Evolutionary conservation across 148 eudicot genomes (phyloP).

Genomic region (Salicornia ramosissima): DNA sequence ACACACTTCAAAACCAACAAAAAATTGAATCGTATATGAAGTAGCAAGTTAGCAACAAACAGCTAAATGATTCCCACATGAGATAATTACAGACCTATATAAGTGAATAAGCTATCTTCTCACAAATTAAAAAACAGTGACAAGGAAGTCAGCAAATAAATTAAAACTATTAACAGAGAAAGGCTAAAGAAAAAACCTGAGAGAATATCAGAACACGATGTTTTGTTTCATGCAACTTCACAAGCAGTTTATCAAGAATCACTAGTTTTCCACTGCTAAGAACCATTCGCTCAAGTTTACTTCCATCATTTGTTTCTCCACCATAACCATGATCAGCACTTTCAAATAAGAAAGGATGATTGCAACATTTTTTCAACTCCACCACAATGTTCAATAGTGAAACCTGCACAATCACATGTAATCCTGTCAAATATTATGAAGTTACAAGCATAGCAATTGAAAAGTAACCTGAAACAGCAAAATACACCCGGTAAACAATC

Average conservation of each 20-base stretch:
- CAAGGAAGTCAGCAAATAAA: background rate
- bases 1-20: background rate
- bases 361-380: conserved; percentile 99
- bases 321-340: conserved; percentile 99
- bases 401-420: conserved; percentile 53
- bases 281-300: conserved; percentile 80
- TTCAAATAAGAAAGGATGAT: conserved; percentile 97
- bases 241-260: conserved; percentile 89
- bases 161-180: background rate
- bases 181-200: conserved; percentile 48
- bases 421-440: background rate
- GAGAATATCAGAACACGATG: conserved; percentile 97
- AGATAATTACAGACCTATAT: background rate
- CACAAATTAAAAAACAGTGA: background rate
- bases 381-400: conserved; percentile 97
- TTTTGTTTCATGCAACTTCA: conserved; percentile 85
- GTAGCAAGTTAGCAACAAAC: background rate
- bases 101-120: background rate
- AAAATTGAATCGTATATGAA: background rate
- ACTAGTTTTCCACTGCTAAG: conserved; percentile 97
- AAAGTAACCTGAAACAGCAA: background rate
- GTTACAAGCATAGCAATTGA: background rate
- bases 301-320: conserved; percentile 79
- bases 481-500: background rate
- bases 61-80: background rate